phyloP scores from a whole-genome alignment of 2,329 filamentous ascomycete species.

The Fusarium buxicola region DNA sequence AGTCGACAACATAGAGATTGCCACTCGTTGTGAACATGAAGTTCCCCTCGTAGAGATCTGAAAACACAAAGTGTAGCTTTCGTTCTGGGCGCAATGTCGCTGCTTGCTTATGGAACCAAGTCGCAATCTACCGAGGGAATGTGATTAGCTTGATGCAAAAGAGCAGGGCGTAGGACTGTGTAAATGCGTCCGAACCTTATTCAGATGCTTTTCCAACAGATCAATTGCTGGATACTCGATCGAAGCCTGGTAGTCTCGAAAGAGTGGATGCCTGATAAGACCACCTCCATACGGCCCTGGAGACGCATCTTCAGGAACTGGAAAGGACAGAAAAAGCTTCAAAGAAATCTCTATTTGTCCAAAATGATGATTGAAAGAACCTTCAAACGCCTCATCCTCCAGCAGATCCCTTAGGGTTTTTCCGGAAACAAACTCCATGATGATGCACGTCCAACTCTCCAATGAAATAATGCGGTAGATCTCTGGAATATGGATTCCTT shows the following conservation, averaged over 20 bases:
- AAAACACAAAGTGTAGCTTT: constrained; percentile 6
- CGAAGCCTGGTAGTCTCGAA: neutral
- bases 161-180: too few species aligned
- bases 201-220: constrained; percentile 10
- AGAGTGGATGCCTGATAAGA: constrained; percentile 5
- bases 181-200: too few species aligned
- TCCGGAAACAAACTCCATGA: constrained; percentile 10
- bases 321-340: constrained; percentile 5
- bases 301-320: constrained; percentile 5
- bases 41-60: constrained; percentile 11
- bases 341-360: neutral
- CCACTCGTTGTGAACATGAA: constrained; percentile 8
- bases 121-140: neutral
- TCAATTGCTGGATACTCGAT: constrained; percentile 9
- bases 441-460: neutral
- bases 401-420: too few species aligned
- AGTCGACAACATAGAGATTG: constrained; percentile 9
- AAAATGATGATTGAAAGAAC: too few species aligned
- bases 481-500: constrained; percentile 4
- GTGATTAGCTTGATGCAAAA: too few species aligned
- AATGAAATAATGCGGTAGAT: constrained; percentile 4
- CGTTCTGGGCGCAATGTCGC: constrained; percentile 4
- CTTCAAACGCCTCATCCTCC: too few species aligned
- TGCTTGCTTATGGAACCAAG: neutral
- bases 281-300: constrained; percentile 12